Evolutionary conservation across 441 rosid species (phyloP).

Genomic region (Corymbia citriodora): DNA sequence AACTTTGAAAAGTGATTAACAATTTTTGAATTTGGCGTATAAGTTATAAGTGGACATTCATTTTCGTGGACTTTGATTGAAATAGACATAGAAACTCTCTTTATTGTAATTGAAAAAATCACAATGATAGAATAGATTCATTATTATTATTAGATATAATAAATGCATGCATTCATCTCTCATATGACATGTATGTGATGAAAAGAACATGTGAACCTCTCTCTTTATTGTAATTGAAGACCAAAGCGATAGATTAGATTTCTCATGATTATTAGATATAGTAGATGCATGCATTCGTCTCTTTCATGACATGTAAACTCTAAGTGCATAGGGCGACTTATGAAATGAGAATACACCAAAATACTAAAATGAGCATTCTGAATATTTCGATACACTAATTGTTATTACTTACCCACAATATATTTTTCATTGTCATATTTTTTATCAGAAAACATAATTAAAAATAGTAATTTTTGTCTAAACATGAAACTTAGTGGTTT

Average conservation of each 20-base stretch:
- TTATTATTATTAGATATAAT: too few species aligned
- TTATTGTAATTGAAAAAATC: too few species aligned
- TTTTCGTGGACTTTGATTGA: too few species aligned
- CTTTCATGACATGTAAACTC: rapidly evolving
- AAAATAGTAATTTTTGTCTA: not conserved
- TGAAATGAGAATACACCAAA: not conserved
- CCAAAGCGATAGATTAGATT: too few species aligned
- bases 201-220: too few species aligned
- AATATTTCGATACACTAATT: not conserved
- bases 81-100: not conserved
- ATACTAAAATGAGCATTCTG: not conserved
- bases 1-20: too few species aligned
- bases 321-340: not conserved
- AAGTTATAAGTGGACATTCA: rapidly evolving
- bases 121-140: too few species aligned
- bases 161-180: too few species aligned
- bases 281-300: rapidly evolving
- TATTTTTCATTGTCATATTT: not conserved
- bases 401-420: not conserved
- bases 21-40: too few species aligned
- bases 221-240: too few species aligned
- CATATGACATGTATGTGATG: too few species aligned
- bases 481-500: not conserved
- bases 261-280: not conserved
- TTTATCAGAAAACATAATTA: not conserved